Conservation (phyloP, 257 asterid genomes). For the Knoxia roxburghii region DNA sequence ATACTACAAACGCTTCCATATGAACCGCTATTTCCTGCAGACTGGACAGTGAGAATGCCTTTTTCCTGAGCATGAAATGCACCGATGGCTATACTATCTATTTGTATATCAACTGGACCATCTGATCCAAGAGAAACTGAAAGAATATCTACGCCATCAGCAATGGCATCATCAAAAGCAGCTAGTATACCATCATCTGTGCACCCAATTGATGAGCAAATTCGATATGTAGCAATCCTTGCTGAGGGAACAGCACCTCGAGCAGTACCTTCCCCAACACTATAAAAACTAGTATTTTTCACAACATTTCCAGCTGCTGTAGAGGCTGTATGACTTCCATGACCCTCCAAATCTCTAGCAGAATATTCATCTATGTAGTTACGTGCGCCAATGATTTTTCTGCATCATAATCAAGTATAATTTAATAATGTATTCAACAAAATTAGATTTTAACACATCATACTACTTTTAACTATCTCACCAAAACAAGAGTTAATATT, state of each 20-base stretch:
- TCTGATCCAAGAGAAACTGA: conserved; percentile 21
- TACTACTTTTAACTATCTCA: no score
- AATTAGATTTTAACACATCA: neutral
- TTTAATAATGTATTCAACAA: neutral
- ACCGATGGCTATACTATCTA: conserved; percentile 31
- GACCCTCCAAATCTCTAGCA: conserved; percentile 25
- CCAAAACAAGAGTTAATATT: no score
- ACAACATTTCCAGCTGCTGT: conserved; percentile 38
- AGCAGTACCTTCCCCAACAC: conserved; percentile 31
- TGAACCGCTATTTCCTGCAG: conserved; percentile 36
- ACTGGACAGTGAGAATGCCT: conserved; percentile 30
- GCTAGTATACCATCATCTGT: conserved; percentile 11
- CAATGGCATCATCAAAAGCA: conserved; percentile 46
- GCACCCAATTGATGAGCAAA: neutral
- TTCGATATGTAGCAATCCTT: conserved; percentile 33
- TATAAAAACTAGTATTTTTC: conserved; percentile 22
- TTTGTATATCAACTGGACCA: accelerated
- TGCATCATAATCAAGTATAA: neutral
- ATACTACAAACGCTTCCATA: conserved; percentile 7
- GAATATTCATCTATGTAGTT: conserved; percentile 9
- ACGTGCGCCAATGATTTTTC: conserved; percentile 45
- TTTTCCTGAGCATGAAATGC: conserved; percentile 31
- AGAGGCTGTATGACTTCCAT: conserved; percentile 45
- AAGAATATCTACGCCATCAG: conserved; percentile 45
- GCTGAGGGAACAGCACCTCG: conserved; percentile 43